Percentiles rank a stretch among this genome's conserved stretches.
phyloP scores from a whole-genome alignment of 352 stramenopile species.

The Globisporangium acanthophoron region DNA sequence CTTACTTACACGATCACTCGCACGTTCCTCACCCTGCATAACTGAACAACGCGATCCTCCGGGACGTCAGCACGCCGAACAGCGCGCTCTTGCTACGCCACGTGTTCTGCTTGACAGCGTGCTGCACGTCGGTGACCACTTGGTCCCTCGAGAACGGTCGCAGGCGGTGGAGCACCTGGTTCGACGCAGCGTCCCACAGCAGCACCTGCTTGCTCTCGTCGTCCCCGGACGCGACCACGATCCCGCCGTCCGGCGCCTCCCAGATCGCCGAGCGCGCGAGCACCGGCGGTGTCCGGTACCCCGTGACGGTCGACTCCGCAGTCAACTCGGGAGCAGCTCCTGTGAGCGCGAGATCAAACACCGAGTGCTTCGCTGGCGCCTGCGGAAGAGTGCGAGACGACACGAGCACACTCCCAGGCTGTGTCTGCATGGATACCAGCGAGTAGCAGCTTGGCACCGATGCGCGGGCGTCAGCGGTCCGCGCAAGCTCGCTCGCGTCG shows the following conservation, averaged over 20 bases:
- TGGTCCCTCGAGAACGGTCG: conserved; percentile 4
- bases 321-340: conserved; percentile 5
- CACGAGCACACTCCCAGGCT: conserved; percentile 25
- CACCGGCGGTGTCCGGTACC: conserved; percentile 34
- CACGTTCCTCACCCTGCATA: not conserved
- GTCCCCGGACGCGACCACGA: conserved; percentile 21
- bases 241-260: conserved; percentile 5
- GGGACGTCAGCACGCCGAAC: conserved; percentile 26
- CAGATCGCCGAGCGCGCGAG: conserved; percentile 45
- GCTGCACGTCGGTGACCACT: conserved; percentile 24
- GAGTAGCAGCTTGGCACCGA: conserved; percentile 28
- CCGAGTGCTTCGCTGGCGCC: conserved; percentile 28
- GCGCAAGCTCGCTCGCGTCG: conserved; percentile 2
- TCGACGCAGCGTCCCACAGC: conserved; percentile 19
- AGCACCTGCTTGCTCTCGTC: conserved; percentile 14
- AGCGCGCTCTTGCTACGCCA: conserved; percentile 27
- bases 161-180: conserved; percentile 12
- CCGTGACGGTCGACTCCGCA: conserved; percentile 21
- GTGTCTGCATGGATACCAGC: conserved; percentile 21
- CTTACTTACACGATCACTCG: not conserved
- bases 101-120: conserved; percentile 18
- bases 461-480: conserved; percentile 15
- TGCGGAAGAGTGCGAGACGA: conserved; percentile 29
- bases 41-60: conserved; percentile 22
- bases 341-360: conserved; percentile 29